These are phyloP conservation scores for Chalara sp. DNA, from an alignment of 2,329 filamentous ascomycete species.

Conservation along the genomic window DNA sequence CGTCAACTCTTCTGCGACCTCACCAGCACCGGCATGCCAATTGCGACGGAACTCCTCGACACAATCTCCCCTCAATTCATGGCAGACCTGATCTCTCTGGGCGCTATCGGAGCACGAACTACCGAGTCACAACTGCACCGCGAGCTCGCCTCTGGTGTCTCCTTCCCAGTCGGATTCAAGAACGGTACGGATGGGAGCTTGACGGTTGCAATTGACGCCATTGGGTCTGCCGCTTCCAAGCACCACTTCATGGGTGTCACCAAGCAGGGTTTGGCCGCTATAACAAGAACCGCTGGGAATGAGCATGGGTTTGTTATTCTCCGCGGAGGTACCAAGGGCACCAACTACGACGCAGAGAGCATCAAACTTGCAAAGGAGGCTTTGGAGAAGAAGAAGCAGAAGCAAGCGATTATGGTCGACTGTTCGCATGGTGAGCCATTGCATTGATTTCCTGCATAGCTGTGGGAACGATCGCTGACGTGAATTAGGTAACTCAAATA, in stretches of 20 bases:
- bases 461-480: constrained; percentile 3
- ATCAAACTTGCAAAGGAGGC: constrained; percentile 74
- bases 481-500: constrained; percentile 78
- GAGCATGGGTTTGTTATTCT: constrained; percentile 97
- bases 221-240: constrained; percentile 74
- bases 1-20: constrained; percentile 90
- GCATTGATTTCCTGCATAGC: too few species aligned
- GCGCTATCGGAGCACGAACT: constrained; percentile 90
- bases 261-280: constrained; percentile 92
- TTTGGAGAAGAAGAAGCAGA: constrained; percentile 74
- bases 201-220: constrained; percentile 89
- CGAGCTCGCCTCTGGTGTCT: constrained; percentile 88
- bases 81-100: constrained; percentile 89
- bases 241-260: constrained; percentile 99
- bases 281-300: constrained; percentile 88
- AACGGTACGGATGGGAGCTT: constrained; percentile 95
- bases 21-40: constrained; percentile 81
- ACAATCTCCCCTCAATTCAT: constrained; percentile 98
- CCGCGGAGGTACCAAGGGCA: constrained; percentile 82
- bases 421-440: constrained; percentile 77
- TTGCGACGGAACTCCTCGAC: constrained; percentile 97
- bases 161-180: constrained; percentile 98
- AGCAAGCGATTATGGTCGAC: constrained; percentile 92
- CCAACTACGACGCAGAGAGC: constrained; percentile 86
- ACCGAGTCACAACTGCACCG: constrained; percentile 96